Evolutionary conservation across 73 alveolate genomes (phyloP), one percentile per base, ranked within the genome.

Genomic region (Vitrella brassicaformis): DNA sequence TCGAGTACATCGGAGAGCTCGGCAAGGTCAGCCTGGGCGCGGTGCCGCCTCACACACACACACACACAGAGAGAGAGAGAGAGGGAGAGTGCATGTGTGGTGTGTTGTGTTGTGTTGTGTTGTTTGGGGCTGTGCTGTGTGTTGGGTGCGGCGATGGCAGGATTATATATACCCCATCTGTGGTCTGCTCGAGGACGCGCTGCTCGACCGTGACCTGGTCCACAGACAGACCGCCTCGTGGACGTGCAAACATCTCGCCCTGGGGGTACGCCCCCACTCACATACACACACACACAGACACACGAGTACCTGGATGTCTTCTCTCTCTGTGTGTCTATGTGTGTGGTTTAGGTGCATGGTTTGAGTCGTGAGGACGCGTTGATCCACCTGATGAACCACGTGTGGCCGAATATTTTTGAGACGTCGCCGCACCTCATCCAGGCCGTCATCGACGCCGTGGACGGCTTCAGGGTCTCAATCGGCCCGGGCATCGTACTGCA

Each of bases 391-490:
- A 86, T 94, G 79, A 97, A 97, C 86, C 95, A 87, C 87, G 95
- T 97, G 45, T 97, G 99, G 99, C 99, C 99, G 27, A 97, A 97
- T 85, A 92, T 96, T 46, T 97, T 97, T 72, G 99, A 97, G 78
- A 92, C 94, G 64, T 92, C 98, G 47, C 99, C 99, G 28, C 99
- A 97, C 92, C 98, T 97, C 31, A 96, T 95, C 71, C 68, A 93
- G 90, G 97, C 99, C 31, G 98, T 97, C 27, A 87, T 95, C 72
- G 99, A 97, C 70, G 99, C 99, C 10, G 88, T 93, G 66, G 99
- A 97, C 79, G 99, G 99, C 0, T 83, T 94, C 47, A 84, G 99
- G 81, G 93, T 95, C 31, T 94, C 98, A 1, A 85, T 97, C 56
- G 99, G 99, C 25, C 96, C 98, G 10, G 97, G 98, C 65, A 91